These are phyloP conservation scores for Ocimum tenuiflorum DNA, from an alignment of 257 asterid species.

Conservation along the genomic window DNA sequence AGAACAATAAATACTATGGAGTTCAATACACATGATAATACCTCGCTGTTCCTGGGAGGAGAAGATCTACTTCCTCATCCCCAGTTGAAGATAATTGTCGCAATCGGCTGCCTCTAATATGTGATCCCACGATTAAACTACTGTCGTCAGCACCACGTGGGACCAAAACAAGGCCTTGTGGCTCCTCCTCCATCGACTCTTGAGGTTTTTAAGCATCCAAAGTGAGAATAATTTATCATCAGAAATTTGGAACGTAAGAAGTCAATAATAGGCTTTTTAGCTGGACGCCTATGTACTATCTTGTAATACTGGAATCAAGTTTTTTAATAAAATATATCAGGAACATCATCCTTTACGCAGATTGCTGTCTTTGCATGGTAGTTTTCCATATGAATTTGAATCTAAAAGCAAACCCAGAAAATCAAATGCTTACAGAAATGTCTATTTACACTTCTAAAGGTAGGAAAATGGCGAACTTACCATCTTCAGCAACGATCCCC, in stretches of 20 bases:
- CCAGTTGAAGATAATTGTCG: conserved; percentile 85
- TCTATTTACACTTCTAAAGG: not conserved
- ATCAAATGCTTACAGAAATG: not conserved
- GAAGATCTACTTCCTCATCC: conserved; percentile 91
- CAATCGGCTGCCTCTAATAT: conserved; percentile 83
- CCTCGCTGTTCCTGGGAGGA: conserved; percentile 99
- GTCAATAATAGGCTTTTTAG: not conserved
- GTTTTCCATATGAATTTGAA: not conserved
- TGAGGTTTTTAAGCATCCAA: conserved; percentile 26
- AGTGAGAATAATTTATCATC: not conserved
- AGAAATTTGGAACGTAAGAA: not conserved
- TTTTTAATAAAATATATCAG: not conserved
- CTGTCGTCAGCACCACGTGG: conserved; percentile 65
- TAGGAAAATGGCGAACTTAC: conserved; percentile 26
- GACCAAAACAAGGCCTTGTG: conserved; percentile 89
- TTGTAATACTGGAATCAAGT: not conserved
- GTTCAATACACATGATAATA: conserved; percentile 20
- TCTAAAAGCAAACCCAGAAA: not conserved
- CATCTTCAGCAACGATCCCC: conserved; percentile 88
- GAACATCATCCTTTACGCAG: not conserved
- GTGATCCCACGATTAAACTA: conserved; percentile 71
- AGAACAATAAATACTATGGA: not conserved
- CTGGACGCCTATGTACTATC: not conserved
- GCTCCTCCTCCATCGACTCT: conserved; percentile 80
- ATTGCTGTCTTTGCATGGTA: not conserved